Evolutionary conservation across 345 rosid genomes (phyloP).

Genomic region (Moricandia arvensis): DNA sequence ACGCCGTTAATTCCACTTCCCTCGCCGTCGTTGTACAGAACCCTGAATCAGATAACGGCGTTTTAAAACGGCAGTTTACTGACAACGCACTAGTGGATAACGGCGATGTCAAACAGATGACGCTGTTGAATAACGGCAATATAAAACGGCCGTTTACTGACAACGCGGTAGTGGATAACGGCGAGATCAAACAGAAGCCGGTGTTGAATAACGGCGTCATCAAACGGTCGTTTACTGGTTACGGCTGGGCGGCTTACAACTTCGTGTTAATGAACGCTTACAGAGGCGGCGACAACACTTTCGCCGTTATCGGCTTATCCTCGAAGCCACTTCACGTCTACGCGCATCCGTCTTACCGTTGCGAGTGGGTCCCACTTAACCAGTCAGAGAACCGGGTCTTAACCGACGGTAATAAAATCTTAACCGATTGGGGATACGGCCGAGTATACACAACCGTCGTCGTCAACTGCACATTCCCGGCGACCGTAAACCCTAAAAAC

Average conservation of each 20-base stretch:
- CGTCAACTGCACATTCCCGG: slow-evolving; percentile 76
- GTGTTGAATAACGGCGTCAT: slow-evolving; percentile 44
- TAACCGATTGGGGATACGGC: slow-evolving; percentile 98
- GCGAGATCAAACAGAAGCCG: slow-evolving; percentile 41
- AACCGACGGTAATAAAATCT: slow-evolving; percentile 53
- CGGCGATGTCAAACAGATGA: slow-evolving; percentile 52
- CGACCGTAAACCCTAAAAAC: slow-evolving; percentile 51
- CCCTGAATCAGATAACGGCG: slow-evolving; percentile 37
- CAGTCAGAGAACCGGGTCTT: slow-evolving; percentile 33
- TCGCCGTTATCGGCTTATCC: slow-evolving; percentile 74
- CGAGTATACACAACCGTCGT: slow-evolving; percentile 82
- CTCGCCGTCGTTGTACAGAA: slow-evolving; percentile 23
- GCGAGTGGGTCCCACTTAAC: slow-evolving; percentile 63
- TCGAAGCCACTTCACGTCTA: slow-evolving; percentile 83
- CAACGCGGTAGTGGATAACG: slow-evolving; percentile 35
- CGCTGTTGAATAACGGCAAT: slow-evolving; percentile 41
- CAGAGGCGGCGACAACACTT: slow-evolving; percentile 70
- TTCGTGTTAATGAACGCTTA: slow-evolving; percentile 78
- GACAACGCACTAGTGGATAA: slow-evolving; percentile 38
- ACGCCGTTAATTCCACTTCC: slow-evolving; percentile 31
- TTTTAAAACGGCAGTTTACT: slow-evolving; percentile 27
- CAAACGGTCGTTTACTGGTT: slow-evolving; percentile 61
- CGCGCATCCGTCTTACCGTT: slow-evolving; percentile 60
- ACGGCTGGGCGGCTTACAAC: slow-evolving; percentile 82
- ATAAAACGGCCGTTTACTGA: slow-evolving; percentile 50